Evolutionary conservation across 441 rosid genomes (phyloP).

Genomic region (Euphorbia corollata): DNA sequence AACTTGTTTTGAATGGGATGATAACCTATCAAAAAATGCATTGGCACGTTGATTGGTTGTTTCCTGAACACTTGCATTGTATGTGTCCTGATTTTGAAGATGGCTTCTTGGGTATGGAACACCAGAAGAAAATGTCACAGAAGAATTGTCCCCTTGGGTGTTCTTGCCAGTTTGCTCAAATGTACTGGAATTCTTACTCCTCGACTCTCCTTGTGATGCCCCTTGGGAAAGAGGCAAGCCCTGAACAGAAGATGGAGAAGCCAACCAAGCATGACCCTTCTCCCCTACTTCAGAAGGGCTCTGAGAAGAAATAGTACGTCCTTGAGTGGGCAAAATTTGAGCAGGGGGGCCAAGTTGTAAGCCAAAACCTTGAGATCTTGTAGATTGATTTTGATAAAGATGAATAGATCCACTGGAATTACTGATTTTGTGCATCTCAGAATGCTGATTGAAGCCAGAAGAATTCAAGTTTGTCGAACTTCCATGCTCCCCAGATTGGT

Average conservation of each 20-base stretch:
- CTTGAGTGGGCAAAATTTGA: constrained; percentile 41
- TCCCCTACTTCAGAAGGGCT: constrained; percentile 36
- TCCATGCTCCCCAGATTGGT: constrained; percentile 49
- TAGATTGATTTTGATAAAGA: constrained; percentile 41
- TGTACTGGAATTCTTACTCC: constrained; percentile 23
- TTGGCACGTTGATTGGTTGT: constrained; percentile 25
- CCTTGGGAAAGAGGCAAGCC: constrained; percentile 32
- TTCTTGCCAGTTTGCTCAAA: constrained; percentile 28
- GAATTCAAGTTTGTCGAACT: constrained; percentile 39
- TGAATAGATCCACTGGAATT: constrained; percentile 47
- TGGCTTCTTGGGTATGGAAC: constrained; percentile 39
- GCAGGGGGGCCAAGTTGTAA: constrained; percentile 79
- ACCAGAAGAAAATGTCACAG: constrained; percentile 30
- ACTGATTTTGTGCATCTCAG: constrained; percentile 42
- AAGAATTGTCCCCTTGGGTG: constrained; percentile 26
- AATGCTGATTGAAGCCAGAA: constrained; percentile 31
- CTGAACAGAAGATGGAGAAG: constrained; percentile 40
- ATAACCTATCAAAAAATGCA: constrained; percentile 32
- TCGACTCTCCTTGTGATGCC: constrained; percentile 30
- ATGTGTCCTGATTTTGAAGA: constrained; percentile 37
- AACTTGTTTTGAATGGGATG: constrained; percentile 32
- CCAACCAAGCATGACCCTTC: constrained; percentile 36
- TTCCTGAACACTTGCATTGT: constrained; percentile 31
- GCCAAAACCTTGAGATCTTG: constrained; percentile 67
- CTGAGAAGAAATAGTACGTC: constrained; percentile 33